Conservation (phyloP, 495 filamentous ascomycete genomes). For the Daldinia loculata region DNA sequence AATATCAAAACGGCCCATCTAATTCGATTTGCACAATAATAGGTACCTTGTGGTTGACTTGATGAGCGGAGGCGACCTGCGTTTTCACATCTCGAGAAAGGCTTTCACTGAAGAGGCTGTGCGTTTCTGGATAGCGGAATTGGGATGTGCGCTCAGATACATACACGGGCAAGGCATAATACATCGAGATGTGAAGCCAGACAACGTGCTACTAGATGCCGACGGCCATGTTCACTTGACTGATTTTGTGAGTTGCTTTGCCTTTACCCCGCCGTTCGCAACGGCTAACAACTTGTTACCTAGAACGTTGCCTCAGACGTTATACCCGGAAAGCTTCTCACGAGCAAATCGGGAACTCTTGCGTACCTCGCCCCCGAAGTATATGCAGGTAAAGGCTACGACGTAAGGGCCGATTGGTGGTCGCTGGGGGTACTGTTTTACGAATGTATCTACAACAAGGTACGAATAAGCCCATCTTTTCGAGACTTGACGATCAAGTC, state of each 20-base stretch:
- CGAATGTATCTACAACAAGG: slow-evolving; percentile 99
- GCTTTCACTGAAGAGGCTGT: slow-evolving; percentile 98
- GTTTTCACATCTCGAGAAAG: slow-evolving; percentile 97
- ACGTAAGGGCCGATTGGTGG: slow-evolving; percentile 96
- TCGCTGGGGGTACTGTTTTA: slow-evolving; percentile 96
- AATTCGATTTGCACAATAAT: slow-evolving; percentile 25
- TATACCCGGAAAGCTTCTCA: slow-evolving; percentile 78
- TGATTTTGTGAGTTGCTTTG: slow-evolving; percentile 79
- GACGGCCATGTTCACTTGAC: slow-evolving; percentile 98
- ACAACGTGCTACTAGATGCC: slow-evolving; percentile 92
- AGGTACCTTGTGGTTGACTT: slow-evolving; percentile 98
- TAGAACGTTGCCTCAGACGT: slow-evolving; percentile 98
- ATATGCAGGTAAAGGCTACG: slow-evolving; percentile 87
- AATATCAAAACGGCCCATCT: slow-evolving; percentile 16
- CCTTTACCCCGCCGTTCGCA: background rate
- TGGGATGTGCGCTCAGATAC: slow-evolving; percentile 91
- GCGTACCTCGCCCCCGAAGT: slow-evolving; percentile 97
- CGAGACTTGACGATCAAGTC: background rate
- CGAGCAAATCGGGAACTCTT: slow-evolving; percentile 95
- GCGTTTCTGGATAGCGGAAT: slow-evolving; percentile 93
- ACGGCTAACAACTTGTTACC: slow-evolving; percentile 13
- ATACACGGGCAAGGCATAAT: slow-evolving; percentile 93
- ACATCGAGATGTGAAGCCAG: slow-evolving; percentile 95
- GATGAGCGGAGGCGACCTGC: slow-evolving; percentile 96
- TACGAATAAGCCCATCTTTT: slow-evolving; percentile 50